A percentile compares a stretch with the other conserved stretches of the same genome.
Conservation (phyloP, 2,329 filamentous ascomycete genomes). For the Penicillium crustosum region DNA sequence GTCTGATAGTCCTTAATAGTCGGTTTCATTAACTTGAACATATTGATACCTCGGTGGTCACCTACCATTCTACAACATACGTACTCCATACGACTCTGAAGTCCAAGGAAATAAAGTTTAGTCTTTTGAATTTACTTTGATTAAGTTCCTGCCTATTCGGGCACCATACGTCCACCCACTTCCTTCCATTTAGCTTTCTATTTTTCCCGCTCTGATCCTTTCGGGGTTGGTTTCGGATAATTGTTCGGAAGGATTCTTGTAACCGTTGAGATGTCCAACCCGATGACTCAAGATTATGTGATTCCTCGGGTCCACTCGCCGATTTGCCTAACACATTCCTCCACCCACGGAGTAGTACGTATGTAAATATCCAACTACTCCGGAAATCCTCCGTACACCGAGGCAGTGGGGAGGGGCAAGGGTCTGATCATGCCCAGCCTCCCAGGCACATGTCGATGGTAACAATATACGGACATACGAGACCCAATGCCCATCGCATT, state of each 20-base stretch:
- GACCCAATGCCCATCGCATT: neutral
- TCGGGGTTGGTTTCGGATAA: neutral
- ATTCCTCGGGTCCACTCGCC: neutral
- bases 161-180: neutral
- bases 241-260: neutral
- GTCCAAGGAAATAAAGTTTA: constrained; percentile 8
- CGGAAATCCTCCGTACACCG: neutral
- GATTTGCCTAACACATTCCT: neutral
- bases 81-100: neutral
- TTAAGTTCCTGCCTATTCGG: constrained; percentile 20
- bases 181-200: neutral
- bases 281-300: constrained; percentile 1
- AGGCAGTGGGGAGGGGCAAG: neutral
- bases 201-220: neutral
- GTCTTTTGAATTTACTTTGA: constrained; percentile 1
- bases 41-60: neutral
- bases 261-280: neutral
- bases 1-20: constrained; percentile 6
- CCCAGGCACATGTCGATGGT: neutral
- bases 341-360: neutral
- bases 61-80: neutral
- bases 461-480: neutral
- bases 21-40: neutral
- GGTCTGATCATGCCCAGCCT: constrained; percentile 2
- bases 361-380: neutral